Percentiles rank a stretch among this genome's conserved stretches.
phyloP scores from a whole-genome alignment of 192 early-diverging fungal species.

The Lunasporangiospora selenospora region DNA sequence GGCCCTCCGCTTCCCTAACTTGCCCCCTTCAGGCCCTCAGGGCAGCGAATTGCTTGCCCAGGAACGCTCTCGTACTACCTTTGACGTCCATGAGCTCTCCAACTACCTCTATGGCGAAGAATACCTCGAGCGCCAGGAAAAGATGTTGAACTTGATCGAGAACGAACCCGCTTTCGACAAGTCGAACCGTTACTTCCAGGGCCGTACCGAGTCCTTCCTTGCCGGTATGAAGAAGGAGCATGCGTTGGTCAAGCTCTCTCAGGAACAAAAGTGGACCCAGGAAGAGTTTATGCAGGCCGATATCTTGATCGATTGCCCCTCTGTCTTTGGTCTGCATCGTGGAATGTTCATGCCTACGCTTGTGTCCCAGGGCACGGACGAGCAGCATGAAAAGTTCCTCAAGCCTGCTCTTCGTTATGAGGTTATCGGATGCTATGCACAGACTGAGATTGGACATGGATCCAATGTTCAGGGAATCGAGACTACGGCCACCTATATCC shows the following conservation, averaged over 20 bases:
- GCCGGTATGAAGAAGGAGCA: conserved; percentile 65
- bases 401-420: conserved; percentile 73
- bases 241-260: conserved; percentile 67
- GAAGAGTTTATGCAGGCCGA: conserved; percentile 58
- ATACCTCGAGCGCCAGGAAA: conserved; percentile 61
- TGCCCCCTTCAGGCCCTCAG: conserved; percentile 52
- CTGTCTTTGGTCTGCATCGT: conserved; percentile 77
- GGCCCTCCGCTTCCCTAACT: conserved; percentile 47
- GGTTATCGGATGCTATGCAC: conserved; percentile 88
- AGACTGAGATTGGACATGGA: conserved; percentile 83
- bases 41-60: conserved; percentile 58
- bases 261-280: conserved; percentile 64
- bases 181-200: conserved; percentile 72
- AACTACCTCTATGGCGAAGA: conserved; percentile 71
- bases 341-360: conserved; percentile 88
- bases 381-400: conserved; percentile 82
- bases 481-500: conserved; percentile 84
- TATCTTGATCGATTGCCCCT: conserved; percentile 64
- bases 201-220: conserved; percentile 72
- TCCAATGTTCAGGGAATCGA: conserved; percentile 91
- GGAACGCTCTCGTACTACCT: conserved; percentile 74
- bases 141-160: conserved; percentile 65
- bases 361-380: conserved; percentile 71
- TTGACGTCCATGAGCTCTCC: conserved; percentile 69
- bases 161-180: conserved; percentile 78